Evolutionary conservation across 1,139 yeast genomes (phyloP).

Genomic region (Geotrichum carabidarum): DNA sequence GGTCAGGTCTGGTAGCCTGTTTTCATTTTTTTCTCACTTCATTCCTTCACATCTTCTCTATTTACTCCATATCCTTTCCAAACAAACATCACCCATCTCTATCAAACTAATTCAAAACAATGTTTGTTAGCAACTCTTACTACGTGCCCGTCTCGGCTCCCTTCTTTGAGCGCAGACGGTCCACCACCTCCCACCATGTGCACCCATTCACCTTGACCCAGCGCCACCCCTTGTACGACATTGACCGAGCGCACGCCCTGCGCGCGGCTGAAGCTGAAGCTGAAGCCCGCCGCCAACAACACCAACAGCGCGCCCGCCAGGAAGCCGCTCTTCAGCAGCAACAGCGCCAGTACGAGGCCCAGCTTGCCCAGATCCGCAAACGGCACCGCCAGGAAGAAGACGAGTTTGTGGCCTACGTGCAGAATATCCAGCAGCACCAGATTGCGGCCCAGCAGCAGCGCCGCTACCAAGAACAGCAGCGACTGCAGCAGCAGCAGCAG

Average conservation of each 20-base stretch:
- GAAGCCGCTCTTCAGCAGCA: not conserved
- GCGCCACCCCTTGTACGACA: not conserved
- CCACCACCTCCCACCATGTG: no score
- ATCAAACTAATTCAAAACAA: no score
- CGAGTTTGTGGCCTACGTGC: not conserved
- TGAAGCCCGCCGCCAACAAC: no score
- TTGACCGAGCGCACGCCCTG: not conserved
- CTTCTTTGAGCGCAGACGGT: no score
- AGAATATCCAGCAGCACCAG: not conserved
- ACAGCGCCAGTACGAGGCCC: not conserved
- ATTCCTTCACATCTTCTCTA: not conserved
- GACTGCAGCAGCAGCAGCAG: not conserved
- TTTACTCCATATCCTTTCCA: not conserved
- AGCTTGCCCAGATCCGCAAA: not conserved
- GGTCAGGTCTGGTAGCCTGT: not conserved
- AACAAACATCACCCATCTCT: not conserved
- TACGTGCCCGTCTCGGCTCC: no score
- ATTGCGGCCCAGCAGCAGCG: not conserved
- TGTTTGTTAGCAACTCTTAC: no score
- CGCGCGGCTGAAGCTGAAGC: not conserved
- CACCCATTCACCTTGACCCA: no score
- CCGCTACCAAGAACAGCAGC: not conserved
- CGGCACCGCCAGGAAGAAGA: conserved; percentile 1
- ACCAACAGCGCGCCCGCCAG: not conserved
- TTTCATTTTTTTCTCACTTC: not conserved